A percentile compares a stretch with the other conserved stretches of the same genome.
Evolutionary conservation across 768 basidiomycete species (phyloP).

Genomic region (Russula ochroleuca): DNA sequence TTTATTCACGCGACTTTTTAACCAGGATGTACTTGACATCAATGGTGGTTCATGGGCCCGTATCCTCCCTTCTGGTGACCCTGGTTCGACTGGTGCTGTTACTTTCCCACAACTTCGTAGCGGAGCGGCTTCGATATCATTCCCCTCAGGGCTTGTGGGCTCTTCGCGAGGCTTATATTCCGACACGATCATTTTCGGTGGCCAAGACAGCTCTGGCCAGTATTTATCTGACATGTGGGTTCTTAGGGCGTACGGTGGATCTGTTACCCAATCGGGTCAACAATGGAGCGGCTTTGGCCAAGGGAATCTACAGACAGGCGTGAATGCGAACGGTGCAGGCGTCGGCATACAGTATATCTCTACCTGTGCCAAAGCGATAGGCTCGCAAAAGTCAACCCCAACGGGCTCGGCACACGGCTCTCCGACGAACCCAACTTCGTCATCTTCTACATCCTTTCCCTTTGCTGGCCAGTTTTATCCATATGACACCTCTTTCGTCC

Average conservation of each 20-base stretch:
- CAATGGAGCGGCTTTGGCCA: conserved; percentile 63
- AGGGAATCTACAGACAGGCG: conserved; percentile 58
- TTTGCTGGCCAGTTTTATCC: conserved; percentile 7
- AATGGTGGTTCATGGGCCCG: conserved; percentile 65
- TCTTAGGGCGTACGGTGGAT: conserved; percentile 64
- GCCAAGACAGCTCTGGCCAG: conserved; percentile 58
- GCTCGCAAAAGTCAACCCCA: background rate
- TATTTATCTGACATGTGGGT: conserved; percentile 77
- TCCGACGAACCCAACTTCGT: conserved; percentile 29
- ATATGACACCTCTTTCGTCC: conserved; percentile 43
- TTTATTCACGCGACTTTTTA: conserved; percentile 4
- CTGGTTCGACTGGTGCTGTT: conserved; percentile 44
- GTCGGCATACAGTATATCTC: conserved; percentile 58
- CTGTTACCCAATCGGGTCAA: conserved; percentile 49
- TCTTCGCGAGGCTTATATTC: conserved; percentile 43
- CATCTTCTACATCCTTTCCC: conserved; percentile 23
- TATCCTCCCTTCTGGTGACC: conserved; percentile 72
- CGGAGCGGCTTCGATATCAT: conserved; percentile 65
- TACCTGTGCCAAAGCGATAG: conserved; percentile 50
- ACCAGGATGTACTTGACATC: conserved; percentile 58
- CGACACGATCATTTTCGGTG: conserved; percentile 78
- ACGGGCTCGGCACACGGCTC: conserved; percentile 14
- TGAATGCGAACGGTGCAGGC: conserved; percentile 62
- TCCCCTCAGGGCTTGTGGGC: conserved; percentile 53
- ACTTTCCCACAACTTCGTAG: conserved; percentile 63